Evolutionary conservation across 2,329 filamentous ascomycete species (phyloP).

Genomic region (Paraphaeosphaeria minitans): DNA sequence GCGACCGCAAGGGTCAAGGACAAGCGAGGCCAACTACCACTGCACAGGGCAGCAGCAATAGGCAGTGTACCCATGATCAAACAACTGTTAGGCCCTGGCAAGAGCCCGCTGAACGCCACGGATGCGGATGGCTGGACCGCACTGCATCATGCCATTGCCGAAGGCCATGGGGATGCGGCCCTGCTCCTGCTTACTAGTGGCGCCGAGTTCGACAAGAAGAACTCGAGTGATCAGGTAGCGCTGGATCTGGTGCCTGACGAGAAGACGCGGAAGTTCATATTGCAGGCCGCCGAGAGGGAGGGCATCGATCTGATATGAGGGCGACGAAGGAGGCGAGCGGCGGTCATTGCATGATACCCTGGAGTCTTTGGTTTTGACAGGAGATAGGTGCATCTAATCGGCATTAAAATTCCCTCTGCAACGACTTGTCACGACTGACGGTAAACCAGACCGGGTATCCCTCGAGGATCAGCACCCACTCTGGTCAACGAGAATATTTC

Average conservation of each 20-base stretch:
- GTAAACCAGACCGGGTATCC: not conserved
- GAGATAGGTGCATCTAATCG: not conserved
- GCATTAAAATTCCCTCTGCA: not conserved
- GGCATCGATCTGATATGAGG: slow-evolving; percentile 67
- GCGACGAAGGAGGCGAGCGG: slow-evolving; percentile 13
- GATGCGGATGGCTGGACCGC: slow-evolving; percentile 86
- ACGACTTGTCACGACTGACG: not conserved
- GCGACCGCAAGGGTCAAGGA: slow-evolving; percentile 83
- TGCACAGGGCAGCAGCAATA: slow-evolving; percentile 89
- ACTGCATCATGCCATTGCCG: slow-evolving; percentile 82
- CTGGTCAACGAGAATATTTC: too few relatives aligned
- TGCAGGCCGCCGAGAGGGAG: slow-evolving; percentile 79
- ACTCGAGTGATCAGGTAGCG: slow-evolving; percentile 70
- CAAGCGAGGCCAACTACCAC: slow-evolving; percentile 82
- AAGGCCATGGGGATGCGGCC: slow-evolving; percentile 79
- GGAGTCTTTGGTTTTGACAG: slow-evolving; percentile 9
- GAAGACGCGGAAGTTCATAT: slow-evolving; percentile 79
- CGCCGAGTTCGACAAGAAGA: slow-evolving; percentile 79
- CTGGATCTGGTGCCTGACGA: slow-evolving; percentile 85
- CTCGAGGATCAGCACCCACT: too few relatives aligned
- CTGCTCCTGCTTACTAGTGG: slow-evolving; percentile 82
- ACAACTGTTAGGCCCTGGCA: slow-evolving; percentile 75
- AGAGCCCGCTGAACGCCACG: slow-evolving; percentile 80
- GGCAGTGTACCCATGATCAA: slow-evolving; percentile 88
- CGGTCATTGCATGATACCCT: slow-evolving; percentile 20